Evolutionary conservation across 306 rosid genomes (phyloP), one percentile per base, ranked within the genome.

Genomic region (Castanospermum australe): DNA sequence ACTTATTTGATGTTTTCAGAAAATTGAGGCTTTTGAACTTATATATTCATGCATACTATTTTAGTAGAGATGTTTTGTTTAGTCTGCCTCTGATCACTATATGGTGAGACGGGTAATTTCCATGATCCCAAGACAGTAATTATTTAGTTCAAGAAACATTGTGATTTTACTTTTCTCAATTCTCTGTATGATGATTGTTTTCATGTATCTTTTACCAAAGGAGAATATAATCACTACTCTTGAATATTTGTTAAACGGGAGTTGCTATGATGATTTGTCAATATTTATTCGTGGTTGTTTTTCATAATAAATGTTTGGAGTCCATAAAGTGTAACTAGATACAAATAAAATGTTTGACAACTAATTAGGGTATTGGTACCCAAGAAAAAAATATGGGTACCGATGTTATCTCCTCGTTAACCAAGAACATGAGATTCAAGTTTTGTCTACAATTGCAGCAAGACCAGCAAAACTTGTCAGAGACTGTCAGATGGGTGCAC

Each of bases 401-500:
- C n/a, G n/a, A n/a, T n/a, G n/a, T n/a, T n/a, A n/a, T n/a, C n/a
- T n/a, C n/a, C n/a, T n/a, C n/a, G 8, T 63, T 55, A 42, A 54
- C 54, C 62, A 42, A 38, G 14, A 45, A 73, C 47, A 54, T 54
- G 44, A 20, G 42, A 60, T 60, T 61, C 54, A 22, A 22, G 44
- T 73, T 69, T 51, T 44, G 8, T 17, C 22, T 38, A 32, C 65
- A 5, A 15, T 59, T 81, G 77, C 71, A 81, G 86, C 83, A 36
- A 76, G 88, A 72, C 78, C 88, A 14, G 86, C 88, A 44, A 78
- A 68, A 67, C 86, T 73, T 3, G 78, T 78, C 28, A 67, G 54
- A 81, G 86, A 85, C 61, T 81, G 88, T 28, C 75, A 77, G 65
- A 85, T 81, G 88, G 47, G 5, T 60, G 88, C 86, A 61, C 86